A percentile compares a stretch with the other conserved stretches of the same genome.
These are phyloP conservation scores for Alternaria burnsii DNA, from an alignment of 2,329 filamentous ascomycete species.

Conservation along the genomic window DNA sequence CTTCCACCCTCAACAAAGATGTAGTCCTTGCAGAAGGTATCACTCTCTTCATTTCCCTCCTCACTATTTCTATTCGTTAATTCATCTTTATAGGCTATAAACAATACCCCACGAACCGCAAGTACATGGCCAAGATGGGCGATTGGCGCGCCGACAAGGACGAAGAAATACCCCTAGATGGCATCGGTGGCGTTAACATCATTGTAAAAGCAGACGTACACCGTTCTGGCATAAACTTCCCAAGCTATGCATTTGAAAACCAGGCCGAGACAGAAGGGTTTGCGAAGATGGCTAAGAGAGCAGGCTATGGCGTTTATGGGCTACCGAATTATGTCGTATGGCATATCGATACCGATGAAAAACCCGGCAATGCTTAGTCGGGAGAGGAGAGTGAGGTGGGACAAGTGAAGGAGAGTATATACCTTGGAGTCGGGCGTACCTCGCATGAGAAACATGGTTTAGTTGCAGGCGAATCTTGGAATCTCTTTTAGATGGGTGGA, in stretches of 20 bases:
- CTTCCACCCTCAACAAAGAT: constrained; percentile 77
- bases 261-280: constrained; percentile 99
- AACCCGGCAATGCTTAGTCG: constrained; percentile 74
- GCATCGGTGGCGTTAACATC: constrained; percentile 96
- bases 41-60: constrained; percentile 3
- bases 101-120: constrained; percentile 88
- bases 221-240: constrained; percentile 96
- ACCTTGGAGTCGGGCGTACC: constrained; percentile 18
- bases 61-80: background rate
- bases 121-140: constrained; percentile 89
- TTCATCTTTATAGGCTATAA: constrained; percentile 75
- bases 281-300: constrained; percentile 97
- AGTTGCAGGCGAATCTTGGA: constrained; percentile 5
- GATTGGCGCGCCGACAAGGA: constrained; percentile 94
- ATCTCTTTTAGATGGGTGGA: background rate
- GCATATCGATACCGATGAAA: constrained; percentile 97
- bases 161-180: constrained; percentile 89
- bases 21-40: constrained; percentile 88
- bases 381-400: background rate
- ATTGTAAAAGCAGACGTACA: constrained; percentile 98
- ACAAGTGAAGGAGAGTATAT: background rate
- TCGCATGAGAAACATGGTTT: background rate
- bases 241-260: constrained; percentile 95
- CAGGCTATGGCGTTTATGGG: constrained; percentile 90
- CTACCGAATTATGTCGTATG: constrained; percentile 98